Base-by-base conservation (phyloP, 108 stramenopile species). In the Epithemia pelagica region DNA sequence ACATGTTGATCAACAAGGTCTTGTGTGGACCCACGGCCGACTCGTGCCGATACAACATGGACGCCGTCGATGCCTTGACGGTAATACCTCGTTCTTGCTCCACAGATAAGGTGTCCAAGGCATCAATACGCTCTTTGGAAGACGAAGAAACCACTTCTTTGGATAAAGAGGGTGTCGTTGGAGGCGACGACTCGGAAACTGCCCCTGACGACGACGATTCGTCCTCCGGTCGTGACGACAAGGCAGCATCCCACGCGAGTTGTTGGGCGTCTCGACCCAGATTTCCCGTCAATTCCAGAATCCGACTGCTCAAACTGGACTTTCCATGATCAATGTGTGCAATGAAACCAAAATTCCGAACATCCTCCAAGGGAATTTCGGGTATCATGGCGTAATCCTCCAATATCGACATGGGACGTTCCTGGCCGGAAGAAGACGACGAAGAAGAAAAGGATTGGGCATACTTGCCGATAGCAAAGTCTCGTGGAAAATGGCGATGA, bases 1-100 rank as follows among this genome's bases (percentile, higher is more conserved):
- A 82, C 74, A 97, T 89, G 69, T 99, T 97, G 21, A 98, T 69
- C 23, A 98, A 65, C 52, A 94, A 64, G 20, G 74, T 78, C 15
- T 87, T 86, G 28, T 89, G 78, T 54, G 79, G 80, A 26, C 76
- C 80, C 0, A 78, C 78, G 28, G 90, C 88, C 2, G 83, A 87
- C 19, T 83, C 79, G 61, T 95, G 95, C 0, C 69, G 82, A 69
- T 95, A 95, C 8, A 97, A 69, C 92, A 99, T 96, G 55, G 95
- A 89, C n/a, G 99, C 99, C 18, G 95, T 88, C 0, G 94, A 90
- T 15, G 96, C 95, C 75, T 96, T 99, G 63, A 99, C 96, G 2
- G 98, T 99, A 62, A 99, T 99, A 2, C 98, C 98, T 31, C 98
- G 82, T 71, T 97, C 94, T 54, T 82, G 58, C 76, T 99, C 99